These are phyloP conservation scores for Clarireedia monteithiana DNA, from an alignment of 2,329 filamentous ascomycete species.

Conservation along the genomic window DNA sequence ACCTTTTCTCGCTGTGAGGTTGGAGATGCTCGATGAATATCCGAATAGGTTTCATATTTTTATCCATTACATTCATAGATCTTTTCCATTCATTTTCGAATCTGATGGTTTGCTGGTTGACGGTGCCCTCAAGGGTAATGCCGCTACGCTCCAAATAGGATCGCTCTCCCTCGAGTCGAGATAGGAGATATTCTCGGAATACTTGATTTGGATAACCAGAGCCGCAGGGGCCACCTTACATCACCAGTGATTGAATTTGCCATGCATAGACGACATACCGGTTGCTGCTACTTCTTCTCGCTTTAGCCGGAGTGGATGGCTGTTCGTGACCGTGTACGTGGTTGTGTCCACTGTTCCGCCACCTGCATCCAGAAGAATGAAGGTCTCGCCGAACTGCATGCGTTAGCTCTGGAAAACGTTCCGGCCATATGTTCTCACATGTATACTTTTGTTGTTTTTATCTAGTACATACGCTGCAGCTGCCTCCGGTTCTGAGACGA, in stretches of 20 bases:
- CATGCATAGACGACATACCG: constrained; percentile 7
- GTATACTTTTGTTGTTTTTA: constrained; percentile 3
- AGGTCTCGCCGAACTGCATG: constrained; percentile 15
- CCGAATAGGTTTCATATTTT: background rate
- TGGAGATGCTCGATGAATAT: background rate
- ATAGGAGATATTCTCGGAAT: constrained; percentile 7
- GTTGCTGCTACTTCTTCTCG: constrained; percentile 16
- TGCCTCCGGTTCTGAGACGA: constrained; percentile 19
- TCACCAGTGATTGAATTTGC: too few relatives aligned
- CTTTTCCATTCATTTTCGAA: constrained; percentile 14
- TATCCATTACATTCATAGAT: background rate
- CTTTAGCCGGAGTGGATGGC: constrained; percentile 17
- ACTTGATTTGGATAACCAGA: constrained; percentile 16
- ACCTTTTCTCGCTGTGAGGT: background rate
- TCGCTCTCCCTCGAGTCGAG: constrained; percentile 8
- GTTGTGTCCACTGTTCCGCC: constrained; percentile 25
- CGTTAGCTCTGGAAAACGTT: background rate
- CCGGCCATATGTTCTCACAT: background rate
- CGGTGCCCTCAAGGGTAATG: constrained; percentile 5
- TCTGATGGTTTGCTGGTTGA: constrained; percentile 6
- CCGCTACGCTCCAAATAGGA: constrained; percentile 8
- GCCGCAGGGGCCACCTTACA: constrained; percentile 8
- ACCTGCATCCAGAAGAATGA: constrained; percentile 22
- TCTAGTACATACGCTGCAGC: constrained; percentile 5
- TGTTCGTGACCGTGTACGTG: constrained; percentile 20